Conservation (phyloP, 2,329 filamentous ascomycete genomes). For the Phialocephala sp. region DNA sequence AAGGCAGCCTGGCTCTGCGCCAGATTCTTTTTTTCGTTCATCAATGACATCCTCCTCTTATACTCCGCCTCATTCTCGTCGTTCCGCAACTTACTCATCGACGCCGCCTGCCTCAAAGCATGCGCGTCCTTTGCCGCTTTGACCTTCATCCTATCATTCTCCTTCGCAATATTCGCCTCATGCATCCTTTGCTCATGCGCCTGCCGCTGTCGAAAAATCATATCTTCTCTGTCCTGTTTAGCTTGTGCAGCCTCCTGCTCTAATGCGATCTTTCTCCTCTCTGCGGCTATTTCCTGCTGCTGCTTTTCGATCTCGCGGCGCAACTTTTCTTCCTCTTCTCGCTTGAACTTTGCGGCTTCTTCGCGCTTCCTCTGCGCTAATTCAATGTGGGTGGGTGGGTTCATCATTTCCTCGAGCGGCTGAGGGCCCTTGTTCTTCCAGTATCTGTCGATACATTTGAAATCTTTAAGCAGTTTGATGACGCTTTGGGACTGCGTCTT, state of each 20-base stretch:
- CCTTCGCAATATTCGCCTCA: conserved; percentile 25
- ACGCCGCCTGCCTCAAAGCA: conserved; percentile 26
- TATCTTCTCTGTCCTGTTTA: conserved; percentile 23
- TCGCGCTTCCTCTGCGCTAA: conserved; percentile 28
- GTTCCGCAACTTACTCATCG: conserved; percentile 29
- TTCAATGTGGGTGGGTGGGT: conserved; percentile 24
- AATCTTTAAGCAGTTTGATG: conserved; percentile 26
- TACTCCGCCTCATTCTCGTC: conserved; percentile 31
- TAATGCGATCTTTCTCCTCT: conserved; percentile 21
- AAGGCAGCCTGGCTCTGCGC: conserved; percentile 28
- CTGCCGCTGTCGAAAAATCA: conserved; percentile 26
- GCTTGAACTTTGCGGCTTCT: conserved; percentile 21
- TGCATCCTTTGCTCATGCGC: conserved; percentile 28
- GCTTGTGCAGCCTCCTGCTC: conserved; percentile 32
- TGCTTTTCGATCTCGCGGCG: conserved; percentile 27
- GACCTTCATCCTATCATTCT: conserved; percentile 29
- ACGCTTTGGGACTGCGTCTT: conserved; percentile 23
- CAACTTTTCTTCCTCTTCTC: conserved; percentile 25
- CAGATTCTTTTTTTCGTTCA: conserved; percentile 28
- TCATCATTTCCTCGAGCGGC: conserved; percentile 23
- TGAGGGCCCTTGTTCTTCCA: conserved; percentile 31
- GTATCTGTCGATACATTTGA: conserved; percentile 24
- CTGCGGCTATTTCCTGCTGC: conserved; percentile 23
- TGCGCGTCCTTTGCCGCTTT: conserved; percentile 21
- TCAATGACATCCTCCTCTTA: conserved; percentile 25